Evolutionary conservation across 768 basidiomycete genomes (phyloP), one percentile per base, ranked within the genome.

Genomic region (Auricularia cornea): DNA sequence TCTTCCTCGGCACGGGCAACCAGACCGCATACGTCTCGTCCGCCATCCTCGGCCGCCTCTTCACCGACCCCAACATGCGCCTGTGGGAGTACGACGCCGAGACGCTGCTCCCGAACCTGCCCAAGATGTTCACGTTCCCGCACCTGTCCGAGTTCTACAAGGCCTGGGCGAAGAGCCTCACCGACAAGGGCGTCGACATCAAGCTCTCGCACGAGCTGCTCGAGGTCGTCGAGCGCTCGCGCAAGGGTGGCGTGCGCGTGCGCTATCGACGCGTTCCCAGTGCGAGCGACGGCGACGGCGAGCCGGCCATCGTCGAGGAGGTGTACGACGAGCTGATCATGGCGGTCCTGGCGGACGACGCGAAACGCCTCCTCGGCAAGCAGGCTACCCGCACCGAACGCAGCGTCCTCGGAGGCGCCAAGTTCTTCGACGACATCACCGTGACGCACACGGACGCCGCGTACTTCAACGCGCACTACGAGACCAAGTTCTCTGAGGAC

Each of bases 301-400:
- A 26, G 20, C 61, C 72, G 3, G 67, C 72, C 8, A 62, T 68
- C 6, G 54, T 64, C 12, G 70, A 73, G 33, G 78, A 76, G 38
- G 67, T 66, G 29, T 81, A 76, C 65, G 78, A 81, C 67, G 77
- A 81, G 64, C 72, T 81, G 60, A 76, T 82, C 28, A 69, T 81
- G 6, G 79, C 78, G 54, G 70, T 76, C 16, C 72, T 80, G 52
- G 79, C 79, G 0, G 78, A 82, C 65, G 78, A 78, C 3, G 74
- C 76, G 20, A 75, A 79, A 66, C 73, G 75, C 52, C 66, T 81
- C 0, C 71, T 82, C 10, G 78, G 78, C 23, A 74, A 72, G 61
- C 65, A 75, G 38, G 77, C 78, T 14, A 71, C 72, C 2, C 74
- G 70, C 68, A 65, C 75, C 52, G 81, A 83, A 67, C 74, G 69